These are phyloP conservation scores for Isoetes engelmannii DNA, from an alignment of 83 land plant species.

Conservation along the genomic window DNA sequence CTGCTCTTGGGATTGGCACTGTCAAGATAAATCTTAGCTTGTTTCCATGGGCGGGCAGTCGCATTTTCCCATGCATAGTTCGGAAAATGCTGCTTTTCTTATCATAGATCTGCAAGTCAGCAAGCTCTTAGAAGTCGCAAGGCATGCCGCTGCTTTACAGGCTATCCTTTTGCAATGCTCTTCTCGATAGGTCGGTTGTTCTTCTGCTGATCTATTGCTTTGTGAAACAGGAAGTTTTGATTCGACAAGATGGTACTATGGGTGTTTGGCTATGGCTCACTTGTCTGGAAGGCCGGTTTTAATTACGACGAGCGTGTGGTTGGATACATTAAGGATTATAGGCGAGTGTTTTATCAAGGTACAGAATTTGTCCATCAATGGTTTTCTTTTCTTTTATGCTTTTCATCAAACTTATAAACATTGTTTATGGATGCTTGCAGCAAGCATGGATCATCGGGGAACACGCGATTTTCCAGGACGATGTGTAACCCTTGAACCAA, in stretches of 20 bases:
- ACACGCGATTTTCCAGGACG: constrained; percentile 20
- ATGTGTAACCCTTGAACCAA: constrained; percentile 18
- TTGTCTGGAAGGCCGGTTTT: constrained; percentile 29
- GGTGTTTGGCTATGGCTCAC: constrained; percentile 33
- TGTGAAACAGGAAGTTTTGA: too few species aligned
- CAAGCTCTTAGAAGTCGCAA: too few species aligned
- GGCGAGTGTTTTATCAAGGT: constrained; percentile 25
- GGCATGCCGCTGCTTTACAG: too few species aligned
- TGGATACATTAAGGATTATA: constrained; percentile 24
- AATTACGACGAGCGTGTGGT: constrained; percentile 24
- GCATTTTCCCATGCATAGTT: too few species aligned
- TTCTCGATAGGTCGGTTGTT: too few species aligned
- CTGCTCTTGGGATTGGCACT: too few species aligned
- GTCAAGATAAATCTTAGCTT: too few species aligned
- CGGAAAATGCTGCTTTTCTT: too few species aligned
- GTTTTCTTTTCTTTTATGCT: constrained; percentile 8
- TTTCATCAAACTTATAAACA: not conserved
- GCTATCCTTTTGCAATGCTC: too few species aligned
- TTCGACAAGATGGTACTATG: constrained; percentile 18
- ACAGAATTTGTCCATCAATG: not conserved
- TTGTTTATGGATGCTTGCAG: constrained; percentile 2
- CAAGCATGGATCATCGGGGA: constrained; percentile 23
- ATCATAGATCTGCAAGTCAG: too few species aligned
- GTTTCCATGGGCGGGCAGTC: too few species aligned
- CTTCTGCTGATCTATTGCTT: too few species aligned